Evolutionary conservation across 2,329 filamentous ascomycete species (phyloP).

Genomic region (Colletotrichum acutatum): DNA sequence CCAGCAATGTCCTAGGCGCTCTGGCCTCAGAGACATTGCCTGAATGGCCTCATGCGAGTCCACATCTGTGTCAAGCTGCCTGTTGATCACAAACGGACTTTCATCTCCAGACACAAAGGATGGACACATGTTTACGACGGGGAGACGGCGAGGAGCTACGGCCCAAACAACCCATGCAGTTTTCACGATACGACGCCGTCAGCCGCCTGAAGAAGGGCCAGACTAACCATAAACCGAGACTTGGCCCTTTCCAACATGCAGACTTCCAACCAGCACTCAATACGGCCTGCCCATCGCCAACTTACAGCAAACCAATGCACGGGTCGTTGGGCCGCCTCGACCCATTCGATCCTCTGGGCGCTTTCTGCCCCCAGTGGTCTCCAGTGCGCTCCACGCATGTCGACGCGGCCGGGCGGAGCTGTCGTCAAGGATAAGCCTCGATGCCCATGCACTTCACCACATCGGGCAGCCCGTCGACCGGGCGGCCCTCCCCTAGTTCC

Average conservation of each 20-base stretch:
- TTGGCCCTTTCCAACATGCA: not conserved
- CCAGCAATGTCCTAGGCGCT: not conserved
- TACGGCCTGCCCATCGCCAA: not conserved
- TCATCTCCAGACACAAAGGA: not conserved
- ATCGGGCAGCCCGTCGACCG: conserved; percentile 2
- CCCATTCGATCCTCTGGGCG: not conserved
- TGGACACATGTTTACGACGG: not conserved
- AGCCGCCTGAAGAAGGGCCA: not conserved
- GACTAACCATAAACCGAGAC: not conserved
- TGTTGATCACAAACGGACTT: not conserved
- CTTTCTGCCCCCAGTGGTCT: not conserved
- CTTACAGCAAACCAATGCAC: not conserved
- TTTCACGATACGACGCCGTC: not conserved
- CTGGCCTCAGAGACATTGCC: not conserved
- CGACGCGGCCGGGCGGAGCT: conserved; percentile 9
- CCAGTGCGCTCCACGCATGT: not conserved
- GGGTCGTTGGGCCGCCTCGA: not conserved
- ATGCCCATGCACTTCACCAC: conserved; percentile 3
- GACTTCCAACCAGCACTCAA: not conserved
- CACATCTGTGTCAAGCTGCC: not conserved
- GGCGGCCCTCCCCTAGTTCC: conserved; percentile 18
- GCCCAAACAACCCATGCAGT: not conserved
- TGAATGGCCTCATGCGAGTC: conserved; percentile 5
- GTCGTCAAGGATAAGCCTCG: not conserved
- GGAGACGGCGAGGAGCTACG: not conserved